These are phyloP conservation scores for Rosa persica DNA, from an alignment of 306 rosid genomes.

Conservation along the genomic window DNA sequence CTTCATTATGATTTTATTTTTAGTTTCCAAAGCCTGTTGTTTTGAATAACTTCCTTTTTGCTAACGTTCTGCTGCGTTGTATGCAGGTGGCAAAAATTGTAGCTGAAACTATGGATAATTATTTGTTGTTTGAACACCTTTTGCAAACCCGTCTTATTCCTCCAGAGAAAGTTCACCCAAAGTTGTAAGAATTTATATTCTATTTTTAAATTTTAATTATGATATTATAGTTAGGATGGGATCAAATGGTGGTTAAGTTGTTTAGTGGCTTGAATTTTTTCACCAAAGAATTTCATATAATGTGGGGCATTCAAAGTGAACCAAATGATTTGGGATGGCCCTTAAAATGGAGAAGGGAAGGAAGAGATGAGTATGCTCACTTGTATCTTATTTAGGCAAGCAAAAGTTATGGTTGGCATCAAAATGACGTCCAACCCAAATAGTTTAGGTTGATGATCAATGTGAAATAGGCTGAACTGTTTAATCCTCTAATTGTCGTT, in stretches of 20 bases:
- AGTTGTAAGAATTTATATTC: conserved; percentile 50
- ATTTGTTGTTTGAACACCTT: conserved; percentile 74
- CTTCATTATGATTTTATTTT: background rate
- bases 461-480: background rate
- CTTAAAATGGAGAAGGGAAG: background rate
- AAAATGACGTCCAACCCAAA: background rate
- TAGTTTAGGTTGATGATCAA: background rate
- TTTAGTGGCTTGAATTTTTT: background rate
- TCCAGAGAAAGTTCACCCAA: conserved; percentile 68
- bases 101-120: conserved; percentile 89
- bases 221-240: background rate
- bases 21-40: background rate
- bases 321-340: background rate
- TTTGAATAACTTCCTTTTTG: background rate
- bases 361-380: background rate
- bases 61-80: conserved; percentile 16
- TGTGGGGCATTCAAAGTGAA: background rate
- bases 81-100: conserved; percentile 85
- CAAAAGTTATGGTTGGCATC: background rate
- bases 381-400: background rate
- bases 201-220: background rate
- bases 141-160: conserved; percentile 70
- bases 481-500: background rate
- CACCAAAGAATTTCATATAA: background rate
- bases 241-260: background rate